Base-by-base conservation (phyloP, 2,329 filamentous ascomycete species). In the Ophiostoma himal-ulmi region DNA sequence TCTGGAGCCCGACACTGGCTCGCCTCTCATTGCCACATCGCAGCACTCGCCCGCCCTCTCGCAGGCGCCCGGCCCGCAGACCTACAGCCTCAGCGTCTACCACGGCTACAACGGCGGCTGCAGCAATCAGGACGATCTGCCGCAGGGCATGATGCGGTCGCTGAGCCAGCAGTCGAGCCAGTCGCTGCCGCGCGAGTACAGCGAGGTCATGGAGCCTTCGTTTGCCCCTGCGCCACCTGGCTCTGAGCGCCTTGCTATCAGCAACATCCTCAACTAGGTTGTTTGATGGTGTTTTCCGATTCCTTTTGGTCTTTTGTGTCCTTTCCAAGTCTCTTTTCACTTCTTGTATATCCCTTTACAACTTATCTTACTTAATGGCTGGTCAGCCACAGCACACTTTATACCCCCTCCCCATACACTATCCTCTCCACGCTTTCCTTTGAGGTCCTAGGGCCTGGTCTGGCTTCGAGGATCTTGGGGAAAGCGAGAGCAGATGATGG, bases 1-100 rank as follows among this genome's bases (percentile, higher is more conserved):
- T 1, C 83, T 92, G 73, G 83, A 91, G 68, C 93, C 91, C 0
- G 92, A 95, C 77, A 82, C 82, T 37, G 85, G 85, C 73, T 90
- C 88, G 65, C 69, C 69, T 4, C 17, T 65, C 1, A 36, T 65
- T n/a, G 36, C 34, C 10, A 36, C 62, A 2, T 22, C 20, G 44
- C 39, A 54, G 26, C 39, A n/a, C 26, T 48, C 41, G 66, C 26
- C 41, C 6, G 44, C 48, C 8, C 10, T 57, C 20, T 8, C 44
- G 8, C 13, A 37, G 5, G 30, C 13, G 3, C 5, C 26, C 20
- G 17, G 39, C 37, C 65, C 65, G 22, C n/a, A 17, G n/a, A 44
- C 65, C 3, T 48, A 48, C 37, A 26, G 65, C 65, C 39, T 48
- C 2, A 20, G 30, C 34, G 26, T 6, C 22, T 11, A 20, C 62